Evolutionary conservation across 129 eudicot species (phyloP), one percentile per base, ranked within the genome.

Genomic region (Pulicaria dysenterica): DNA sequence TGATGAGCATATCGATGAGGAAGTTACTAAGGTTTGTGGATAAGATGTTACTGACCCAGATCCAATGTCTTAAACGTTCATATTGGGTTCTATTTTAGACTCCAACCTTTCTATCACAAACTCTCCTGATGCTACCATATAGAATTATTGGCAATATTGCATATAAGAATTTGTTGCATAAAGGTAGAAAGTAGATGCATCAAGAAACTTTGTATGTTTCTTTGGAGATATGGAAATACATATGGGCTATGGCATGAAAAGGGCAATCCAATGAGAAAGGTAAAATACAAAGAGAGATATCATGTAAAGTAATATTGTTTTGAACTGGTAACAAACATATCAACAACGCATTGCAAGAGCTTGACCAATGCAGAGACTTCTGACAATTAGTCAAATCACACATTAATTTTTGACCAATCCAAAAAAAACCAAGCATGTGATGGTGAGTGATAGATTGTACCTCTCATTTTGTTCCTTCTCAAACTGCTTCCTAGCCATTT

Each of bases 401-500:
- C 12, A 8, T 42, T 10, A 8, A 67, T 19, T 51, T 19, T 60
- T 12, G 3, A 47, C 16, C 37, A 13, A n/a, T n/a, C 24, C 51
- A 48, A 49, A 68, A 67, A 8, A 68, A 43, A 50, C 36, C 37
- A 34, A 53, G 19, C 63, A 41, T 13, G 72, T 59, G 46, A 58
- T 13, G 8, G 56, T 43, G 58, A 72, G 72, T 38, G 16, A 43
- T 54, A 53, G 60, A 53, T 38, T 76, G 64, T 16, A 94, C 98
- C 99, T 94, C 75, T 90, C 82, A 47, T 81, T 83, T 76, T 90
- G 97, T 65, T 95, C 97, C 80, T 84, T 95, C 74, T 95, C 97
- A 61, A 88, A 88, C 76, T 95, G 91, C 79, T 86, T 84, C n/a
- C 91, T 89, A 48, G 99, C 97, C 74, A 84, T 73, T 58, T 95